These are phyloP conservation scores for Aeschynomene evenia DNA, from an alignment of 306 rosid genomes.

Conservation along the genomic window DNA sequence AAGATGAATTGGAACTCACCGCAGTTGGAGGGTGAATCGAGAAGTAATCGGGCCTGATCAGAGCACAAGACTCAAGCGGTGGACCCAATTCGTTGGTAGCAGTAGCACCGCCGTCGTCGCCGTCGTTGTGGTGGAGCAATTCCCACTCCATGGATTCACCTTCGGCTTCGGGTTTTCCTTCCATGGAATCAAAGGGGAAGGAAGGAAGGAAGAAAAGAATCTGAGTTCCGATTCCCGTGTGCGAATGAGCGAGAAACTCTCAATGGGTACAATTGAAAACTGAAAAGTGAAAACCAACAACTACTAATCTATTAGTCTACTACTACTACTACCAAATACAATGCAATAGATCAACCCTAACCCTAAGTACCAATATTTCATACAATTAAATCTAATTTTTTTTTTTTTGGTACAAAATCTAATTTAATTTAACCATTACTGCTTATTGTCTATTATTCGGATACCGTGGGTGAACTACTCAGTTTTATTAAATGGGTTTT, in stretches of 20 bases:
- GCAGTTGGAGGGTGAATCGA: neutral
- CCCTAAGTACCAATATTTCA: neutral
- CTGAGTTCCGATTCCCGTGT: neutral
- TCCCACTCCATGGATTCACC: constrained; percentile 23
- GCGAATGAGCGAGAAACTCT: neutral
- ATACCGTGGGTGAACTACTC: too few species aligned
- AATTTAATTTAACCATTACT: too few species aligned
- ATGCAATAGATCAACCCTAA: neutral
- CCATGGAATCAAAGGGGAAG: constrained; percentile 4
- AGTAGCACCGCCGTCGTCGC: neutral
- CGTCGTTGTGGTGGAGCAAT: constrained; percentile 1
- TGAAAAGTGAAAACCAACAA: neutral
- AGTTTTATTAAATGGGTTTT: too few species aligned
- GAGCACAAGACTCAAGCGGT: neutral
- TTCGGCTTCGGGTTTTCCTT: neutral
- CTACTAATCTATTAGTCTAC: too few species aligned
- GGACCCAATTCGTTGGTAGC: neutral
- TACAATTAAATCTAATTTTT: too few species aligned
- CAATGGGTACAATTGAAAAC: too few species aligned
- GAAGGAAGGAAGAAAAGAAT: neutral
- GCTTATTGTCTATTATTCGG: too few species aligned
- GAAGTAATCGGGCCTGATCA: constrained; percentile 35
- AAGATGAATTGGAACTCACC: neutral
- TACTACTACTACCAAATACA: neutral
- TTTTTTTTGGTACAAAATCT: too few species aligned